Percentiles rank a stretch among this genome's conserved stretches.
These are phyloP conservation scores for Crithidia acanthocephali DNA, from an alignment of 208 protist species.

Conservation along the genomic window DNA sequence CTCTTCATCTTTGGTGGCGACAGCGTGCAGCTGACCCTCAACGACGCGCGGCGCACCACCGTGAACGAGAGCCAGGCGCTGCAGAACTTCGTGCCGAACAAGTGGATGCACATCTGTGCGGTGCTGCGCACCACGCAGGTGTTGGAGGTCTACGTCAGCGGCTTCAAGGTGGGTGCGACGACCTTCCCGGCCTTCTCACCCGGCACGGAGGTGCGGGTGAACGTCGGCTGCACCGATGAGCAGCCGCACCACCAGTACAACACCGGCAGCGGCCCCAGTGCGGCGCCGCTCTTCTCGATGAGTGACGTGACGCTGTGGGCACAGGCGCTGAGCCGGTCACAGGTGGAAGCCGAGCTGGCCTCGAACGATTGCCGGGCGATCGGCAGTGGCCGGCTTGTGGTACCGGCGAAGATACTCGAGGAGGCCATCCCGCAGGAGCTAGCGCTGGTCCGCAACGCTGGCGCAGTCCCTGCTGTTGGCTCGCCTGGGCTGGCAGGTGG, in stretches of 20 bases:
- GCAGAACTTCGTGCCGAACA: slow-evolving; percentile 55
- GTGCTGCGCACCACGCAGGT: slow-evolving; percentile 56
- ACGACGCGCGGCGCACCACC: slow-evolving; percentile 50
- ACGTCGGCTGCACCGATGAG: slow-evolving; percentile 56
- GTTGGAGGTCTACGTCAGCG: slow-evolving; percentile 74
- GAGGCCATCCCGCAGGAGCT: slow-evolving; percentile 61
- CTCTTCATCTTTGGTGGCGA: slow-evolving; percentile 59
- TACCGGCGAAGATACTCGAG: slow-evolving; percentile 49
- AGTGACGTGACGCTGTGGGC: slow-evolving; percentile 75
- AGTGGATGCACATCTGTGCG: slow-evolving; percentile 72
- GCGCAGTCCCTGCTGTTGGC: not conserved
- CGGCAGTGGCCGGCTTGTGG: not conserved
- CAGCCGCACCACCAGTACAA: slow-evolving; percentile 14
- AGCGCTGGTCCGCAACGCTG: slow-evolving; percentile 8
- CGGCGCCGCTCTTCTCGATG: slow-evolving; percentile 64
- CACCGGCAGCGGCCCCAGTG: slow-evolving; percentile 37
- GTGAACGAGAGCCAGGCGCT: slow-evolving; percentile 75
- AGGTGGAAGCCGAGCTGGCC: slow-evolving; percentile 76
- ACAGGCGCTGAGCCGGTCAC: slow-evolving; percentile 58
- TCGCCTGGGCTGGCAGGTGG: slow-evolving; percentile 6
- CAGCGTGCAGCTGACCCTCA: slow-evolving; percentile 59
- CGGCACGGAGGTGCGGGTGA: slow-evolving; percentile 51
- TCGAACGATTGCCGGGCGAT: slow-evolving; percentile 21
- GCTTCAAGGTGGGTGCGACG: slow-evolving; percentile 58
- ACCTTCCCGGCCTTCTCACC: slow-evolving; percentile 53